phyloP scores from a whole-genome alignment of 2,329 filamentous ascomycete species.

The Pyrenophora tritici-repentis region DNA sequence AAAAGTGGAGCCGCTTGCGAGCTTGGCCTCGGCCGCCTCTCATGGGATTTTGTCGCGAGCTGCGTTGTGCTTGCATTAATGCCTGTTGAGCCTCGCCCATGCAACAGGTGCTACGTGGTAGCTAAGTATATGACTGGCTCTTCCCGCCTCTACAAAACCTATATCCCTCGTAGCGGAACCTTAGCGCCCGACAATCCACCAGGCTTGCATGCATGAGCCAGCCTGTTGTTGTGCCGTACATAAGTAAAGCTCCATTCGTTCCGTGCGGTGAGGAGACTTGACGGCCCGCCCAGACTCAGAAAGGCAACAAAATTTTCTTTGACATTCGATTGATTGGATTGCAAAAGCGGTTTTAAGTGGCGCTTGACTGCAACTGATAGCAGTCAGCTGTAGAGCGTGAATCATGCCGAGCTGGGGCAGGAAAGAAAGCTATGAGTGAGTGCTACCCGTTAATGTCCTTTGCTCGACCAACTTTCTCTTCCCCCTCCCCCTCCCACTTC shows the following conservation, averaged over 20 bases:
- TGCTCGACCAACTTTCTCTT: slow-evolving; percentile 11
- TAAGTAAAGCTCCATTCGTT: slow-evolving; percentile 20
- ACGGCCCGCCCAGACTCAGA: slow-evolving; percentile 19
- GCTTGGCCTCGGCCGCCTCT: slow-evolving; percentile 6
- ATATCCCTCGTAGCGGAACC: slow-evolving; percentile 9
- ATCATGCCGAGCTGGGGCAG: slow-evolving; percentile 49
- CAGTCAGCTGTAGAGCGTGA: slow-evolving; percentile 21
- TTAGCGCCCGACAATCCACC: slow-evolving; percentile 16
- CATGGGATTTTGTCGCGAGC: slow-evolving; percentile 3
- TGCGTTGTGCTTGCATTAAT: slow-evolving; percentile 17
- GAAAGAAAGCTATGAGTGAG: slow-evolving; percentile 49
- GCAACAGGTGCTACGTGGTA: slow-evolving; percentile 7
- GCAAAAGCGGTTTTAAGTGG: slow-evolving; percentile 9
- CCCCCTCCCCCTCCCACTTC: slow-evolving; percentile 12
- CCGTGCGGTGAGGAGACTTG: slow-evolving; percentile 16
- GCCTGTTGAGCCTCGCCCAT: slow-evolving; percentile 7
- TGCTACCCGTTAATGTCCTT: slow-evolving; percentile 15
- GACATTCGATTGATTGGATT: slow-evolving; percentile 11
- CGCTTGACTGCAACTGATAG: slow-evolving; percentile 24
- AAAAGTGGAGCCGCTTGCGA: slow-evolving; percentile 12
- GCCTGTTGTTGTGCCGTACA: slow-evolving; percentile 16
- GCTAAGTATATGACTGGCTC: slow-evolving; percentile 16
- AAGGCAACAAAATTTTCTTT: slow-evolving; percentile 18
- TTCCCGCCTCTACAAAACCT: slow-evolving; percentile 5
- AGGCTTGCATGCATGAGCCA: slow-evolving; percentile 16